These are phyloP conservation scores for Curvularia sp. DNA, from an alignment of 2,329 filamentous ascomycete genomes.

Conservation along the genomic window DNA sequence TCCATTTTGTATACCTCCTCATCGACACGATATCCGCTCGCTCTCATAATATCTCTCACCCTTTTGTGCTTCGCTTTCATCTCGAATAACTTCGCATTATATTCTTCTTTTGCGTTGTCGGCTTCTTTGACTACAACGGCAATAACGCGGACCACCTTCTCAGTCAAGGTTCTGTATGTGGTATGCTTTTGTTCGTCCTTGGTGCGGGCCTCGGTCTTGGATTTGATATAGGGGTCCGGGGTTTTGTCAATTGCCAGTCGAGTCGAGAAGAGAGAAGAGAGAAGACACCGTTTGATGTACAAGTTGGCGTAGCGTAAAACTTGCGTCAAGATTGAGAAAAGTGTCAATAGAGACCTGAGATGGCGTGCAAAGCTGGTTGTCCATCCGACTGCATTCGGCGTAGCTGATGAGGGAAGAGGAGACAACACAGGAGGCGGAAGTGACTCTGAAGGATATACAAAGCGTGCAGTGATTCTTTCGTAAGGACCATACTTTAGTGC, in stretches of 20 bases:
- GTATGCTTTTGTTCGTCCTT: not conserved
- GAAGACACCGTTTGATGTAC: not conserved
- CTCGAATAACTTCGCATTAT: not conserved
- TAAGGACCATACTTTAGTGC: too few species aligned
- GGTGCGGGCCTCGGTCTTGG: not conserved
- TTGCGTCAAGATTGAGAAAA: not conserved
- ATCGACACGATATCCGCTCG: not conserved
- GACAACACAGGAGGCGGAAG: not conserved
- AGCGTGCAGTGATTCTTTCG: not conserved
- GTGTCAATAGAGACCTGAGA: not conserved
- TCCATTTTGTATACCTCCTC: conserved; percentile 15
- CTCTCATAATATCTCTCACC: conserved; percentile 9
- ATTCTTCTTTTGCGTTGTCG: not conserved
- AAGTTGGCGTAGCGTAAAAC: not conserved
- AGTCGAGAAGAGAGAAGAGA: not conserved
- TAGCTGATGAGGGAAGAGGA: not conserved
- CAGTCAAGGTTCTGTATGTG: not conserved
- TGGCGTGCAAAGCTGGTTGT: not conserved
- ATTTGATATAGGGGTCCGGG: not conserved
- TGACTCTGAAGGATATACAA: not conserved
- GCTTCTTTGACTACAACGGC: not conserved
- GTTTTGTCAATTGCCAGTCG: conserved; percentile 5
- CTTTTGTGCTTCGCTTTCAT: conserved; percentile 18
- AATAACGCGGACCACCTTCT: conserved; percentile 10
- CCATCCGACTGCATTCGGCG: too few species aligned